These are phyloP conservation scores for Pinus tabuliformis DNA, from an alignment of 75 land plant species.

Conservation along the genomic window DNA sequence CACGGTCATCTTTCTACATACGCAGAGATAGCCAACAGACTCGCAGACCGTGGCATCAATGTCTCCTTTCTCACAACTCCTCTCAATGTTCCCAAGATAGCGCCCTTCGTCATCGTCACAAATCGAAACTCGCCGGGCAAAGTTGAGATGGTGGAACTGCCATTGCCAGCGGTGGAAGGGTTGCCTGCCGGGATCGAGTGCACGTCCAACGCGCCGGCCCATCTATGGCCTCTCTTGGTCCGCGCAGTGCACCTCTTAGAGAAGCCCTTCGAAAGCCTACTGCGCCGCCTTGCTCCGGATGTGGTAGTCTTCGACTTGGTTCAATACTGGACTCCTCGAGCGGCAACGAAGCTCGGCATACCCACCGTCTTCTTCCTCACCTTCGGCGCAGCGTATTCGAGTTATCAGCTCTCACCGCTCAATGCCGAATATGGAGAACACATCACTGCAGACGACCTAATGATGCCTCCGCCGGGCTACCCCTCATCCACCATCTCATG, in stretches of 20 bases:
- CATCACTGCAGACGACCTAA: not conserved
- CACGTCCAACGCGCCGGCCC: no score
- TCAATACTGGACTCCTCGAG: not conserved
- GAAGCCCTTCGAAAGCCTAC: not conserved
- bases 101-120: no score
- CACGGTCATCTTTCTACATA: constrained; percentile 43
- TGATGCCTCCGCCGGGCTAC: not conserved
- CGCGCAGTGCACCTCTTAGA: not conserved
- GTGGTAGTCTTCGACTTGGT: not conserved
- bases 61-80: not conserved
- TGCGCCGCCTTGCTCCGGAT: not conserved
- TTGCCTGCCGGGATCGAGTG: no score
- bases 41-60: not conserved
- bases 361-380: not conserved
- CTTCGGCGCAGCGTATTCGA: not conserved
- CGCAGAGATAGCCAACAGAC: constrained; percentile 39
- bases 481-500: not conserved
- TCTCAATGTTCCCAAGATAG: no score
- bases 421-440: not conserved
- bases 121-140: no score
- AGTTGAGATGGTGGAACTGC: no score
- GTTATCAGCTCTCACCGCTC: not conserved
- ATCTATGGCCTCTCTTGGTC: not conserved
- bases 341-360: not conserved
- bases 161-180: no score